Evolutionary conservation across 768 basidiomycete genomes (phyloP).

Genomic region (Asterophora lycoperdoides): DNA sequence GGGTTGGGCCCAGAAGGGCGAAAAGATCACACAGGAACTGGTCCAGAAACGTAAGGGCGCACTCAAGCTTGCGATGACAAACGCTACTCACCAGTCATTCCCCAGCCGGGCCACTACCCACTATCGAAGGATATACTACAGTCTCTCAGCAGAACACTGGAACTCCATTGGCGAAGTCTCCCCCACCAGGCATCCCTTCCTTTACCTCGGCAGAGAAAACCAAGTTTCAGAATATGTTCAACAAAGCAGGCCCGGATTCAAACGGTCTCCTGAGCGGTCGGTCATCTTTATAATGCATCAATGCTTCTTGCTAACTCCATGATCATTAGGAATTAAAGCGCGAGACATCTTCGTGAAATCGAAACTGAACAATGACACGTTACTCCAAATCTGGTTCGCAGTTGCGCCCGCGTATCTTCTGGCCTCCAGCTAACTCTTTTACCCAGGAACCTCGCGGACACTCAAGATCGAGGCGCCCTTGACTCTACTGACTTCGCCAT

Average conservation of each 20-base stretch:
- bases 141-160: conserved; percentile 57
- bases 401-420: not conserved
- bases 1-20: conserved; percentile 88
- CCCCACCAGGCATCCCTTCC: conserved; percentile 56
- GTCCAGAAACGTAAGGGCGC: conserved; percentile 63
- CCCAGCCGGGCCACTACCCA: conserved; percentile 80
- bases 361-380: conserved; percentile 77
- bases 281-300: conserved; percentile 15
- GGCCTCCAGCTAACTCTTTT: conserved; percentile 7
- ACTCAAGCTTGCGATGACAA: conserved; percentile 4
- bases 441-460: conserved; percentile 88
- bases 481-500: conserved; percentile 91
- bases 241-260: conserved; percentile 54
- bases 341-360: conserved; percentile 90
- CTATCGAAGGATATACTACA: conserved; percentile 64
- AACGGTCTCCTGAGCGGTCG: conserved; percentile 77
- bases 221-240: conserved; percentile 82
- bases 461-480: conserved; percentile 83
- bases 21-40: conserved; percentile 57
- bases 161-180: conserved; percentile 60
- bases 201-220: conserved; percentile 76
- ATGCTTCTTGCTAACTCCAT: not conserved
- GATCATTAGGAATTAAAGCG: conserved; percentile 70
- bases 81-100: conserved; percentile 13
- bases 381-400: conserved; percentile 88